These are phyloP conservation scores for Angomonas ambiguus DNA, from an alignment of 208 protist genomes.

Conservation along the genomic window DNA sequence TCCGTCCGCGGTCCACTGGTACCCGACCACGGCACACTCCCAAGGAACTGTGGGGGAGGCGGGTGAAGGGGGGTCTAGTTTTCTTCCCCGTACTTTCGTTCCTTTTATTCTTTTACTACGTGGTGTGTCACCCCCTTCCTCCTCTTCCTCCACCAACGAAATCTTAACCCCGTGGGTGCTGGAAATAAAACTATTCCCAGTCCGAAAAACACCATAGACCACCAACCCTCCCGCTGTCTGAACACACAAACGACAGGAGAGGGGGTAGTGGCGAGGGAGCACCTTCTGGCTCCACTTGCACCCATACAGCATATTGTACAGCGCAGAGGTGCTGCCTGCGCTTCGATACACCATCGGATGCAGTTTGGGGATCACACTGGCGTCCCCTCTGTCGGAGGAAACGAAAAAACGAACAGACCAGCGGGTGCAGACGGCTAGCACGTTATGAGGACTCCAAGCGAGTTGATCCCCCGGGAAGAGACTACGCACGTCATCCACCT, in stretches of 20 bases:
- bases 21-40: constrained; percentile 23
- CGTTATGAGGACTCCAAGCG: constrained; percentile 74
- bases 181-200: neutral
- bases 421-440: constrained; percentile 61
- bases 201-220: constrained; percentile 65
- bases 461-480: neutral
- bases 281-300: constrained; percentile 57
- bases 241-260: constrained; percentile 55
- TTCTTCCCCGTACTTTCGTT: neutral
- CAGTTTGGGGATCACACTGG: neutral
- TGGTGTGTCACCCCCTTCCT: neutral
- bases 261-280: constrained; percentile 57
- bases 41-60: neutral
- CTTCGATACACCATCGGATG: constrained; percentile 4
- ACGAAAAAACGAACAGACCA: constrained; percentile 59
- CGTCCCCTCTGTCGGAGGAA: constrained; percentile 4
- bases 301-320: constrained; percentile 32
- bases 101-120: neutral
- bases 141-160: neutral
- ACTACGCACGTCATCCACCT: constrained; percentile 7
- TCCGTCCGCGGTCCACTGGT: constrained; percentile 55
- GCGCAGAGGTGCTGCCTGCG: no score
- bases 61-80: neutral
- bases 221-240: constrained; percentile 54
- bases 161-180: neutral